These are phyloP conservation scores for Corynascus novoguineensis DNA, from an alignment of 495 filamentous ascomycete species.

Conservation along the genomic window DNA sequence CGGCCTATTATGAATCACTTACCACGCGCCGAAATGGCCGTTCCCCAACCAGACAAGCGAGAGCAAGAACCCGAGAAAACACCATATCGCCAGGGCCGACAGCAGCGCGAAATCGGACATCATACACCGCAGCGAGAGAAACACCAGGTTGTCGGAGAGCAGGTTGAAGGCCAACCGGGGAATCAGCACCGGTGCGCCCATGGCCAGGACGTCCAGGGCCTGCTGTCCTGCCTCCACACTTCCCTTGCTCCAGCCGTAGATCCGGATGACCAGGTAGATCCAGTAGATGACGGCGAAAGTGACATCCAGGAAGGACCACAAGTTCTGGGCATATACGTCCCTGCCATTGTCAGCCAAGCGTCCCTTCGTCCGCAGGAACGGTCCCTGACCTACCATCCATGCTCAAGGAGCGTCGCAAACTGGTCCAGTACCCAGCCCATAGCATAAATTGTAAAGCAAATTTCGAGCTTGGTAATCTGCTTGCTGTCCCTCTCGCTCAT, in stretches of 20 bases:
- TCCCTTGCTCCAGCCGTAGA: constrained; percentile 48
- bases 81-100: constrained; percentile 61
- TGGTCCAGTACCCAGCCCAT: constrained; percentile 69
- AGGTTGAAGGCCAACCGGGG: constrained; percentile 71
- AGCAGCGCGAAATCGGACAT: constrained; percentile 66
- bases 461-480: constrained; percentile 47
- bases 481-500: constrained; percentile 54
- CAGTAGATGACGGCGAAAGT: constrained; percentile 59
- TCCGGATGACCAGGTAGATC: constrained; percentile 54
- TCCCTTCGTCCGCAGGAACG: not conserved
- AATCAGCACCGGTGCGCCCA: constrained; percentile 63
- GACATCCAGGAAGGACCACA: constrained; percentile 74
- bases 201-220: constrained; percentile 62
- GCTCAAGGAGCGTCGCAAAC: constrained; percentile 64
- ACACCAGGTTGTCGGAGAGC: constrained; percentile 67
- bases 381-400: constrained; percentile 51
- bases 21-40: constrained; percentile 40
- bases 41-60: constrained; percentile 63
- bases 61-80: constrained; percentile 65
- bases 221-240: constrained; percentile 40
- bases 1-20: constrained; percentile 11
- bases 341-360: constrained; percentile 34
- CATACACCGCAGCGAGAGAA: constrained; percentile 66
- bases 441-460: constrained; percentile 58
- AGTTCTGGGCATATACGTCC: constrained; percentile 70